These are phyloP conservation scores for bread wheat (Triticum aestivum) DNA, from an alignment of 176 grass and related monocot genomes.

Conservation along the genomic window IWGSC_CS_RefSeq_v2.1 NC_057799.1:592947720-592948219, in stretches of 20 bases:
- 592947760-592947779: conserved; percentile 77
- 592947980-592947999: background rate
- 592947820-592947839: conserved; percentile 82
- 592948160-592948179: too few species aligned
- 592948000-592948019: background rate
- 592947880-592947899: background rate
- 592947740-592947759: conserved; percentile 93
- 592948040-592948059: background rate
- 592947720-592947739: conserved; percentile 49
- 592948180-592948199: background rate
- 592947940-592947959: background rate
- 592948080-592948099: too few species aligned
- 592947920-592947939: background rate
- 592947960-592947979: background rate
- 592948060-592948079: too few species aligned
- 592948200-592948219: background rate
- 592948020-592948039: background rate
- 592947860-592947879: background rate
- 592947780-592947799: conserved; percentile 64
- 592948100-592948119: too few species aligned
- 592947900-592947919: background rate
- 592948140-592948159: too few species aligned
- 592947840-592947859: conserved; percentile 84
- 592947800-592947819: conserved; percentile 77
- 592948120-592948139: too few species aligned